Percentiles rank a stretch among this genome's conserved stretches.
Conservation (phyloP, 768 basidiomycete species). For the Galerina sulciceps region DNA sequence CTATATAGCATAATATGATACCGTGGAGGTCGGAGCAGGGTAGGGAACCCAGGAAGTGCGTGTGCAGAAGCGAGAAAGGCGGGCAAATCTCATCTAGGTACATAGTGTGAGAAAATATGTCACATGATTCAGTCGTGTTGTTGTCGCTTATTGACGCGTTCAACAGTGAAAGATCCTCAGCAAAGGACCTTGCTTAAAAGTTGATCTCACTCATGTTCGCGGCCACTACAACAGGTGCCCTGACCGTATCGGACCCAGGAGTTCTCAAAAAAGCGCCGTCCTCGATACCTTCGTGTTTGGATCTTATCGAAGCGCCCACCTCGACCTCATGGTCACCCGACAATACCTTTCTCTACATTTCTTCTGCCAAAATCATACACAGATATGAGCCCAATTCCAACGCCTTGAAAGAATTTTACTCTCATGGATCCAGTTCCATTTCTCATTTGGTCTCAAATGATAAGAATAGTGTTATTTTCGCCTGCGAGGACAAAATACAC, state of each 20-base stretch:
- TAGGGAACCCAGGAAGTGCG: too few relatives aligned
- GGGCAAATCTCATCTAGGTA: background rate
- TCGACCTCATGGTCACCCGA: constrained; percentile 62
- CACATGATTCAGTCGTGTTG: constrained; percentile 16
- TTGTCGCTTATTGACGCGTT: constrained; percentile 21
- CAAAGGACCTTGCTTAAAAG: background rate
- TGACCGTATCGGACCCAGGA: constrained; percentile 50
- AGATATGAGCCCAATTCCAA: constrained; percentile 55
- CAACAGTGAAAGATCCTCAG: constrained; percentile 4
- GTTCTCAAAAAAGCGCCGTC: constrained; percentile 49
- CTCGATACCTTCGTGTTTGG: constrained; percentile 42
- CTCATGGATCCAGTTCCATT: constrained; percentile 32
- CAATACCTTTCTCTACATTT: constrained; percentile 57
- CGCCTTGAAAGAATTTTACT: constrained; percentile 47
- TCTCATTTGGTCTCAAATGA: constrained; percentile 37
- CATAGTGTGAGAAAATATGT: background rate
- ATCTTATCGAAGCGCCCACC: constrained; percentile 35
- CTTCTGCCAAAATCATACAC: constrained; percentile 50
- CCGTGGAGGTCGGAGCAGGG: too few relatives aligned
- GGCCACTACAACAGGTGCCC: constrained; percentile 49
- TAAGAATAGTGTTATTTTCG: constrained; percentile 50
- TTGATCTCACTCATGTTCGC: constrained; percentile 51
- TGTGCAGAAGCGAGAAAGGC: too few relatives aligned
- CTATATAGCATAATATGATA: too few relatives aligned
- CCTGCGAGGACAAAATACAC: constrained; percentile 47